Conservation (phyloP, 2,329 filamentous ascomycete genomes). For the Trichoderma atrobrunneum region DNA sequence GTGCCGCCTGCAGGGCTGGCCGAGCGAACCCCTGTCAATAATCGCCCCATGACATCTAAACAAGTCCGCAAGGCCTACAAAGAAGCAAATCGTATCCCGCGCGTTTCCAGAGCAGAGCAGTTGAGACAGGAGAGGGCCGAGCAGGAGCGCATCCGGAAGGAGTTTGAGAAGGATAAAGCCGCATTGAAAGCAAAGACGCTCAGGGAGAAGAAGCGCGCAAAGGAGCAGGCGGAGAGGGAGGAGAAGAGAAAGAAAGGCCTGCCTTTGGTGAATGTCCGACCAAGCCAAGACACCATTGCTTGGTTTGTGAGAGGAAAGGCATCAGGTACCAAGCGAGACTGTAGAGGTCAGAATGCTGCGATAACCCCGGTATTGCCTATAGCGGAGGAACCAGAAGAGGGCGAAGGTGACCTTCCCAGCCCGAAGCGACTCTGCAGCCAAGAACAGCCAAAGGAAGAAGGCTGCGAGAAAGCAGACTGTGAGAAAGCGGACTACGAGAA, state of each 20-base stretch:
- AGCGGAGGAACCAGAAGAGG: slow-evolving; percentile 24
- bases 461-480: not conserved
- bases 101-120: slow-evolving; percentile 42
- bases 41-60: slow-evolving; percentile 42
- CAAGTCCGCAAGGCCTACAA: slow-evolving; percentile 41
- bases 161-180: slow-evolving; percentile 49
- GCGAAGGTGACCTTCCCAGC: slow-evolving; percentile 13
- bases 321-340: slow-evolving; percentile 31
- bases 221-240: slow-evolving; percentile 48
- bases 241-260: slow-evolving; percentile 51
- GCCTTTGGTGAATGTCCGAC: slow-evolving; percentile 52
- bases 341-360: slow-evolving; percentile 17
- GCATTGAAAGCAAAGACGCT: slow-evolving; percentile 47
- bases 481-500: not conserved
- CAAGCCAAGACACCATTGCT: slow-evolving; percentile 58
- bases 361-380: not conserved
- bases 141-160: slow-evolving; percentile 53
- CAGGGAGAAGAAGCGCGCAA: slow-evolving; percentile 55
- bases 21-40: slow-evolving; percentile 18
- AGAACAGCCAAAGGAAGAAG: not conserved
- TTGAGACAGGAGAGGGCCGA: slow-evolving; percentile 44
- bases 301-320: slow-evolving; percentile 46
- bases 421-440: slow-evolving; percentile 1
- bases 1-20: slow-evolving; percentile 35
- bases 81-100: slow-evolving; percentile 33